Conservation (phyloP, 2,329 filamentous ascomycete species). For the Amylocarpus encephaloides region DNA sequence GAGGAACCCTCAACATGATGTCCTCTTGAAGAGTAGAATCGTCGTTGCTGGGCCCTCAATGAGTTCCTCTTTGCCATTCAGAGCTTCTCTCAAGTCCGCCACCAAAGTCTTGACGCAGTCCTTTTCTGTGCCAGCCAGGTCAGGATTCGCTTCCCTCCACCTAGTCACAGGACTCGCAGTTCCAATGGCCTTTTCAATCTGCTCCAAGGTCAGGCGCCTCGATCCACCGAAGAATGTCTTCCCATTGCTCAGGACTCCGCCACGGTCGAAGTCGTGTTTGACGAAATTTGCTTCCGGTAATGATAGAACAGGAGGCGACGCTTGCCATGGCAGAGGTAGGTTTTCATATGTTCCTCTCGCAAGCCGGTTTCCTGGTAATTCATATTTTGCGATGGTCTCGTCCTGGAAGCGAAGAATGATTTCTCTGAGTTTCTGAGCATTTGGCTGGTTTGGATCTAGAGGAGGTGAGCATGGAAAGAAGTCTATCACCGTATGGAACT, state of each 20-base stretch:
- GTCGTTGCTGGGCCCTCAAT: conserved; percentile 11
- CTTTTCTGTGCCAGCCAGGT: conserved; percentile 32
- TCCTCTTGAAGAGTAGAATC: conserved; percentile 21
- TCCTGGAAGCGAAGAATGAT: conserved; percentile 34
- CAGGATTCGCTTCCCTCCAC: conserved; percentile 35
- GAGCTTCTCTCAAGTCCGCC: conserved; percentile 11
- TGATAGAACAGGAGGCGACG: conserved; percentile 21
- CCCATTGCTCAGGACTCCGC: conserved; percentile 26
- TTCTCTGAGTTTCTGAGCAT: conserved; percentile 33
- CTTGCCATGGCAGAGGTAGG: conserved; percentile 40
- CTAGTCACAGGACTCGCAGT: conserved; percentile 36
- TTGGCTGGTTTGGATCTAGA: conserved; percentile 33
- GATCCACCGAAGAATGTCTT: conserved; percentile 28
- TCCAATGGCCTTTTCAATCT: conserved; percentile 23
- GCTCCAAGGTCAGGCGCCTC: conserved; percentile 11
- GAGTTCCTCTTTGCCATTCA: conserved; percentile 14
- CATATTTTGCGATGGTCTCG: conserved; percentile 33
- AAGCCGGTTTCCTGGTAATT: conserved; percentile 34
- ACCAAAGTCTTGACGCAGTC: conserved; percentile 30
- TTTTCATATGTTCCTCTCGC: conserved; percentile 35
- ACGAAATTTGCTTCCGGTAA: conserved; percentile 33
- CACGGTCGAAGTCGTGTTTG: conserved; percentile 34
- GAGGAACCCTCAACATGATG: background rate
- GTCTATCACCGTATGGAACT: background rate
- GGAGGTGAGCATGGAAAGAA: conserved; percentile 3